Conservation (phyloP, 192 early-diverging fungal genomes). For the Umbelopsis sp. region DNA sequence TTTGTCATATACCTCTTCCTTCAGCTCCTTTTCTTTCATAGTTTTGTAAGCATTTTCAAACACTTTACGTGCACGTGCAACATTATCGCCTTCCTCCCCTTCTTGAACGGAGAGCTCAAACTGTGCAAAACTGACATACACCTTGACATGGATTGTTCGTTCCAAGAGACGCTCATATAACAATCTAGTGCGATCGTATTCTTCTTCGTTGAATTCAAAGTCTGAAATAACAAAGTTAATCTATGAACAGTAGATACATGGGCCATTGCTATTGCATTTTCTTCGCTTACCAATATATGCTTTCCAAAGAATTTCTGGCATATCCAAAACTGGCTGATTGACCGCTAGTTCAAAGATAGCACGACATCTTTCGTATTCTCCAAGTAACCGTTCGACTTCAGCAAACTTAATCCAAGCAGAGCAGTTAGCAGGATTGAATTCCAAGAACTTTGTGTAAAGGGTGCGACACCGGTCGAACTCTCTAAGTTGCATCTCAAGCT, state of each 20-base stretch:
- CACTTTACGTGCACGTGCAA: slow-evolving; percentile 63
- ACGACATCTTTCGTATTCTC: slow-evolving; percentile 80
- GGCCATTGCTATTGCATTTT: not conserved
- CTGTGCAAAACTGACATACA: slow-evolving; percentile 92
- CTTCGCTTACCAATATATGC: slow-evolving; percentile 72
- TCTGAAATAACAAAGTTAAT: slow-evolving; percentile 46
- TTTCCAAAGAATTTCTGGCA: slow-evolving; percentile 99
- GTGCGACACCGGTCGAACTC: slow-evolving; percentile 93
- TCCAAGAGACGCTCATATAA: slow-evolving; percentile 87
- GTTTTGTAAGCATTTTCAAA: slow-evolving; percentile 75
- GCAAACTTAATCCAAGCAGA: slow-evolving; percentile 97
- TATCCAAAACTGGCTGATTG: slow-evolving; percentile 86
- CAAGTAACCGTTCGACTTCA: slow-evolving; percentile 83
- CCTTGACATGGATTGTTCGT: slow-evolving; percentile 94
- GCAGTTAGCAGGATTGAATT: slow-evolving; percentile 85
- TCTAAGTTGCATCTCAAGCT: slow-evolving; percentile 88
- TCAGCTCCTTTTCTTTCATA: slow-evolving; percentile 70
- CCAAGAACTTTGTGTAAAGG: slow-evolving; percentile 90
- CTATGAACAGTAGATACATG: not conserved
- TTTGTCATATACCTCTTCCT: slow-evolving; percentile 67
- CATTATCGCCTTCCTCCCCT: slow-evolving; percentile 51
- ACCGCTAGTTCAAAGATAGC: slow-evolving; percentile 94
- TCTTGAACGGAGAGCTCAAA: slow-evolving; percentile 77
- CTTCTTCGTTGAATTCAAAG: slow-evolving; percentile 84
- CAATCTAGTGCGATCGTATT: slow-evolving; percentile 73